Evolutionary conservation across 768 basidiomycete species (phyloP), one percentile per base, ranked within the genome.

Genomic region (Daedaleopsis sinensis): DNA sequence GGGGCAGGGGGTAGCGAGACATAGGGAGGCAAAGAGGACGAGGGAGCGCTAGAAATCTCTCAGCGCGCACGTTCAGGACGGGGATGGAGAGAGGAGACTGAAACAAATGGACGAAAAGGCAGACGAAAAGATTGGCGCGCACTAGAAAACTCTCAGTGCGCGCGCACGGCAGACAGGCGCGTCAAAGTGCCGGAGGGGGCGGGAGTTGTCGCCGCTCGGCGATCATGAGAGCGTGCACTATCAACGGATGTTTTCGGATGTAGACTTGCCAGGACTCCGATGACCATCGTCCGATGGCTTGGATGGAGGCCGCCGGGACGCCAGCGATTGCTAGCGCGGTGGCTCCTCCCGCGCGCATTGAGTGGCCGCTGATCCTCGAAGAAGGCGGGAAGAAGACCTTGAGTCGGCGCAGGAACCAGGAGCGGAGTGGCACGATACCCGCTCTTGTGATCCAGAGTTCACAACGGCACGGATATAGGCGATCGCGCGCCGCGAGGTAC

Each of bases 261-360:
- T 82, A 81, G 3, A 37, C 19, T 10, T 23, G 52, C 46, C 38
- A 80, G 0, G 76, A 62, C 1, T 72, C 67, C 0, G 77, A 79
- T 0, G 76, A 59, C 80, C 80, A 82, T 0, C 78, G 68, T 0
- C 80, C 78, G 0, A 70, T 59, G 0, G 71, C 73, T 58, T 78
- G 78, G 46, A 82, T 81, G 27, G 67, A 38, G 43, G 66, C 50
- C 1, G 71, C 68, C 0, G 74, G 51, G 1, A 69, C 64, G 0
- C 79, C 77, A 0, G 58, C 36, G 16, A 64, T 61, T 0, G 80
- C 80, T 1, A 78, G 67, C 11, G 52, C 66, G 3, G 80, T 82
- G 0, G 80, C 78, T 7, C 80, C 79, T 0, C 81, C 79, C 8
- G 79, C 68, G 16, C 74, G 75, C 57, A 79, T 50, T 1, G 76